Base-by-base conservation (phyloP, 352 stramenopile genomes). In the Globisporangium emineosum region DNA sequence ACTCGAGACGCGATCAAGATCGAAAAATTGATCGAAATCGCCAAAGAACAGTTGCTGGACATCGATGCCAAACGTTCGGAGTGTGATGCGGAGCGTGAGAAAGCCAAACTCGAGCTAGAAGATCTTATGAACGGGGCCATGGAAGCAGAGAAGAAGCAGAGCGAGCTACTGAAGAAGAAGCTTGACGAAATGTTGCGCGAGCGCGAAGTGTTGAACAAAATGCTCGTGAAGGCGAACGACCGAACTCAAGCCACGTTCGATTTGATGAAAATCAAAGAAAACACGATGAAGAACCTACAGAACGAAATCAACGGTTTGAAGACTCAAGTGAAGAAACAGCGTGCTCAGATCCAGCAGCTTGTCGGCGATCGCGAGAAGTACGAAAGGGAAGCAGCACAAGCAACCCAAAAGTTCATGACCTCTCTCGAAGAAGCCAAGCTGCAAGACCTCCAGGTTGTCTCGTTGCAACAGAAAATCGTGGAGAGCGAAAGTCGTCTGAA, bases 191-290 rank as follows among this genome's bases (percentile, higher is more conserved):
- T 91, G 68, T 54, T 88, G 19, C 77, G 84, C 42, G 83, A 97
- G 66, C 79, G 83, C 12, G 87, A 93, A 50, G 76, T 93, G 35
- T 66, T 96, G 21, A 93, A 92, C 67, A 94, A 93, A 47, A 95
- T 97, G 75, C 76, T 97, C 5, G 83, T 93, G 8, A 89, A 91
- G 56, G 91, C 90, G 55, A 88, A 85, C 53, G 83, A 91, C 30
- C 79, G 78, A 13, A 81, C 84, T 8, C 86, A 97, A 42, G 74
- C 78, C 1, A 94, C 91, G n/a, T 94, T 85, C 47, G 91, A 98
- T 66, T 75, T 98, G 30, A 90, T 89, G 58, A 96, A 96, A 70
- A 95, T 96, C 60, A 95, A 97, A 60, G 79, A 97, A 60, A 97
- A 96, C 69, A 94, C 88, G 29, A 77, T 86, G 60, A 96, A 93